A percentile compares a stretch with the other conserved stretches of the same genome.
phyloP scores from a whole-genome alignment of 2,329 filamentous ascomycete species.

The Claviceps pazoutovae region DNA sequence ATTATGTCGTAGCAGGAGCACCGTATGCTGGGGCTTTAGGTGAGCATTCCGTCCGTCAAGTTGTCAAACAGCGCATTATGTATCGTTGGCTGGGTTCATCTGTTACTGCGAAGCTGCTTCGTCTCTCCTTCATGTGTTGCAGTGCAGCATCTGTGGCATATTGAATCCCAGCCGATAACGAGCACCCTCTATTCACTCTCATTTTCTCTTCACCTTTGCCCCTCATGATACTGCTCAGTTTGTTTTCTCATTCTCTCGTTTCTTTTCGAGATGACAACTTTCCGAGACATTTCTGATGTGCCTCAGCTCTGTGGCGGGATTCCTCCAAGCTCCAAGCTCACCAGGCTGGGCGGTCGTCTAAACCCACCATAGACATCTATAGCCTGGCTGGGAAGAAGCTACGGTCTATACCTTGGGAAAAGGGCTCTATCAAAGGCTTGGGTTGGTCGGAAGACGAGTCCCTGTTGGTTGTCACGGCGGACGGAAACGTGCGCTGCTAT shows the following conservation, averaged over 20 bases:
- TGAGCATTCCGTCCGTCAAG: constrained; percentile 28
- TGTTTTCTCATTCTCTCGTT: background rate
- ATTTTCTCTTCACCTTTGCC: background rate
- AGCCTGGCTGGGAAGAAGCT: constrained; percentile 84
- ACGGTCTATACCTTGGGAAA: constrained; percentile 79
- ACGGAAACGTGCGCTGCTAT: constrained; percentile 83
- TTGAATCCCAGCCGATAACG: too few species aligned
- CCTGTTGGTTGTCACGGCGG: constrained; percentile 72
- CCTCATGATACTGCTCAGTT: too few species aligned
- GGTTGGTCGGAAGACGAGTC: constrained; percentile 97
- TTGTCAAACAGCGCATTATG: background rate
- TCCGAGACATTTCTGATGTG: background rate
- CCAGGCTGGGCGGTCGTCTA: constrained; percentile 54
- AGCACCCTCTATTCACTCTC: too few species aligned
- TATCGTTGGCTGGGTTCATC: background rate
- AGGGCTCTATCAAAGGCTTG: constrained; percentile 70
- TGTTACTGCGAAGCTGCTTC: background rate
- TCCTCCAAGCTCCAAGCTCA: constrained; percentile 72
- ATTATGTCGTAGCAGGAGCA: constrained; percentile 81
- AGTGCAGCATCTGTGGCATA: too few species aligned
- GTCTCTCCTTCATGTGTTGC: too few species aligned
- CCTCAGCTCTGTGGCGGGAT: constrained; percentile 74
- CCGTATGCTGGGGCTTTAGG: constrained; percentile 88
- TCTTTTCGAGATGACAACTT: background rate
- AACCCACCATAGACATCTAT: constrained; percentile 85